phyloP scores from a whole-genome alignment of 2,329 filamentous ascomycete species.

The Nigrospora oryzae region DNA sequence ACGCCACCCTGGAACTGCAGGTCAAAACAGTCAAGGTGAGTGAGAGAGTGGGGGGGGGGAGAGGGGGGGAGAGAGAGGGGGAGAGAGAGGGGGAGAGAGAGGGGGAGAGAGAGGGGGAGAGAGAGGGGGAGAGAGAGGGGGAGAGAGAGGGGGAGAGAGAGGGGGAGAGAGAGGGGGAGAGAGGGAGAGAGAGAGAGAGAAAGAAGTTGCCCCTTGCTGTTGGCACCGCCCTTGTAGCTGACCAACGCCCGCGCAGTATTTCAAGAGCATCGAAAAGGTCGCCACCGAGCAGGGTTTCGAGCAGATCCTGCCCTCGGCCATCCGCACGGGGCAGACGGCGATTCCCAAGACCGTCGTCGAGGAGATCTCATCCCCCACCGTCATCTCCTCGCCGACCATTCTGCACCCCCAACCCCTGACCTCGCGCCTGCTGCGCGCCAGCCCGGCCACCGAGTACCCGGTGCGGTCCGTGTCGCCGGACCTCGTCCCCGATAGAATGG shows the following conservation, averaged over 20 bases:
- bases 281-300: slow-evolving; percentile 48
- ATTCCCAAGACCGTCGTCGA: slow-evolving; percentile 29
- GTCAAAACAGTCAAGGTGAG: slow-evolving; percentile 62
- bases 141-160: no score
- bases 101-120: no score
- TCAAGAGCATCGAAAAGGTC: slow-evolving; percentile 62
- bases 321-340: slow-evolving; percentile 41
- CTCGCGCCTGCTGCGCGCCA: slow-evolving; percentile 43
- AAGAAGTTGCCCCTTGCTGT: background rate
- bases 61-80: no score
- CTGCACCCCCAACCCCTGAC: slow-evolving; percentile 47
- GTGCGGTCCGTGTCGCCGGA: slow-evolving; percentile 49
- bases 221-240: background rate
- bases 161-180: no score
- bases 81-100: no score
- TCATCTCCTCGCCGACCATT: slow-evolving; percentile 30
- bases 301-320: slow-evolving; percentile 47
- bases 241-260: slow-evolving; percentile 41
- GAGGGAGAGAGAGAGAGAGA: no score
- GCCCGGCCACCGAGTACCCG: slow-evolving; percentile 46
- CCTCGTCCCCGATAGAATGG: slow-evolving; percentile 55
- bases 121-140: no score
- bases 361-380: slow-evolving; percentile 26
- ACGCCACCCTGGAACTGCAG: slow-evolving; percentile 64
- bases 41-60: no score